A percentile compares a stretch with the other conserved stretches of the same genome.
phyloP scores from a whole-genome alignment of 345 rosid genomes.

The Eucalyptus camaldulensis region DNA sequence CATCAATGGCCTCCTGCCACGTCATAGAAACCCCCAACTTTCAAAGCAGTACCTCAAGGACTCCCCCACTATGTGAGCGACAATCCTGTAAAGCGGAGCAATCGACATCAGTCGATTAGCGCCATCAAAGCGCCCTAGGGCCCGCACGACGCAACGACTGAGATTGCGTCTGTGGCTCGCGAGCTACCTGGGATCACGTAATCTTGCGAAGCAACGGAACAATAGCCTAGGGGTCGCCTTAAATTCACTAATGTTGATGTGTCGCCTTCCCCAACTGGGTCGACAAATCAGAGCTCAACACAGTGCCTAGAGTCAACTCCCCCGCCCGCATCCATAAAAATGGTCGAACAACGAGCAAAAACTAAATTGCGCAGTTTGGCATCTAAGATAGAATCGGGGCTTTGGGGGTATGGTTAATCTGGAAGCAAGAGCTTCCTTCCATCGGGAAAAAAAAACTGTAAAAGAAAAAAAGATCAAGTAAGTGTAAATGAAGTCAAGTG shows the following conservation, averaged over 20 bases:
- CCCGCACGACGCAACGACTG: fast-evolving
- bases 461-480: too few relatives aligned
- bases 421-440: too few relatives aligned
- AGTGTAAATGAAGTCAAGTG: too few relatives aligned
- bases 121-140: fast-evolving
- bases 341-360: fast-evolving
- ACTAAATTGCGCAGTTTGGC: too few relatives aligned
- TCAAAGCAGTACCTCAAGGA: too few relatives aligned
- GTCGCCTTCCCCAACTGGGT: slow-evolving; percentile 2
- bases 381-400: too few relatives aligned
- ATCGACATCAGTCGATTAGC: fast-evolving
- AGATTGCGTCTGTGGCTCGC: too few relatives aligned
- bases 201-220: fast-evolving
- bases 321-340: too few relatives aligned
- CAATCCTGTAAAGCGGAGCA: fast-evolving
- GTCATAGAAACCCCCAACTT: fast-evolving
- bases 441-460: too few relatives aligned
- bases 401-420: too few relatives aligned
- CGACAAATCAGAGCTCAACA: neutral
- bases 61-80: too few relatives aligned
- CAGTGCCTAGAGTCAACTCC: neutral
- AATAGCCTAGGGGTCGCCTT: fast-evolving
- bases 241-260: slow-evolving; percentile 5
- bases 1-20: fast-evolving
- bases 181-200: too few relatives aligned